Percentiles rank a stretch among this genome's conserved stretches.
Conservation (phyloP, 768 basidiomycete genomes). For the Lactarius tabidus region DNA sequence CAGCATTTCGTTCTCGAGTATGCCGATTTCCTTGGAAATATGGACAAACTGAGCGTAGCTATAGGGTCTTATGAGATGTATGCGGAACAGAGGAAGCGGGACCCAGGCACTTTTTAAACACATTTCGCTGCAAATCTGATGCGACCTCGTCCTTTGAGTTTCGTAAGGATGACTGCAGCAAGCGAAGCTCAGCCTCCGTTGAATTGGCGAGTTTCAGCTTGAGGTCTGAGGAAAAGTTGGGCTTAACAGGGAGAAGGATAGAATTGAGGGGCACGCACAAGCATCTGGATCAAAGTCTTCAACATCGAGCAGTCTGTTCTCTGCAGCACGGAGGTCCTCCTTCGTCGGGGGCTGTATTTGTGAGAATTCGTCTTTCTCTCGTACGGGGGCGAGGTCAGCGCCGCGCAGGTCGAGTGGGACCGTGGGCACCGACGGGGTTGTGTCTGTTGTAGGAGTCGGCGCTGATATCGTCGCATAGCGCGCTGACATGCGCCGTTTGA, state of each 20-base stretch:
- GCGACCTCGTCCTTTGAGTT: slow-evolving; percentile 68
- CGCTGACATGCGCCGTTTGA: slow-evolving; percentile 95
- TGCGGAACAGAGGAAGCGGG: not conserved
- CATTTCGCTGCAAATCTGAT: slow-evolving; percentile 80
- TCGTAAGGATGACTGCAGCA: slow-evolving; percentile 71
- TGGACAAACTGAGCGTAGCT: slow-evolving; percentile 97
- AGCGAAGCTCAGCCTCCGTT: slow-evolving; percentile 74
- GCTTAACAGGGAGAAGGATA: not conserved
- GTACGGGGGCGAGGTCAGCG: slow-evolving; percentile 35
- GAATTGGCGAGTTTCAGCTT: slow-evolving; percentile 88
- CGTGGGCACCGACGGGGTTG: slow-evolving; percentile 55
- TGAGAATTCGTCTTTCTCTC: slow-evolving; percentile 49
- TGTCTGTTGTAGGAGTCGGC: slow-evolving; percentile 64
- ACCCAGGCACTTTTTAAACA: slow-evolving; percentile 80
- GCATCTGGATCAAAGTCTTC: slow-evolving; percentile 86
- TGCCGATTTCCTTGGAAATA: slow-evolving; percentile 95
- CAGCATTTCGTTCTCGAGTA: slow-evolving; percentile 95
- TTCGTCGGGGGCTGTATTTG: slow-evolving; percentile 36
- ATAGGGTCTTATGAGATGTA: slow-evolving; percentile 7
- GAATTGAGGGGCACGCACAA: slow-evolving; percentile 52
- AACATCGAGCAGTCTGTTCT: slow-evolving; percentile 60
- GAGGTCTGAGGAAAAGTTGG: slow-evolving; percentile 41
- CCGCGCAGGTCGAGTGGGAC: slow-evolving; percentile 44
- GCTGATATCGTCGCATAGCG: slow-evolving; percentile 84
- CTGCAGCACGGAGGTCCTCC: slow-evolving; percentile 59